Conservation (phyloP, 202 grass and related monocot genomes). For the Panicum virgatum region DNA sequence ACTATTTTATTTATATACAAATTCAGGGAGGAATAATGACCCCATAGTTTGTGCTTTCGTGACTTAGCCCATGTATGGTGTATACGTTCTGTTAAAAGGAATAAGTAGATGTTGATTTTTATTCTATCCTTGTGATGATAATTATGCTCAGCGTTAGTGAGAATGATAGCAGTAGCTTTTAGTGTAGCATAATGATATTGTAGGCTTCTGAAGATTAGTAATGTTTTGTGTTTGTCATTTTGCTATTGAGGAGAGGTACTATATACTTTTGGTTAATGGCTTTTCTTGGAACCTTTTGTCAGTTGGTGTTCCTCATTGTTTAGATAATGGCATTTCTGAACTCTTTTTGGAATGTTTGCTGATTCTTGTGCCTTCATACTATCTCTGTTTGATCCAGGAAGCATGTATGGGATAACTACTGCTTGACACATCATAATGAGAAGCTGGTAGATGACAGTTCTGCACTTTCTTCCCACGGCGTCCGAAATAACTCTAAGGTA, state of each 20-base stretch:
- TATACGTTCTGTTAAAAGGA: neutral
- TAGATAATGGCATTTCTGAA: neutral
- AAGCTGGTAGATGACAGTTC: constrained; percentile 82
- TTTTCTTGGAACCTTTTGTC: neutral
- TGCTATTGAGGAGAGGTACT: neutral
- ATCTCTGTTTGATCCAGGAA: constrained; percentile 54
- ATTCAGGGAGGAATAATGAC: neutral
- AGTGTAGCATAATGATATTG: neutral
- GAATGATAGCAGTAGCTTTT: neutral
- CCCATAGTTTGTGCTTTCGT: neutral
- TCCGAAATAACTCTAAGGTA: constrained; percentile 86
- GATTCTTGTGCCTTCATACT: neutral
- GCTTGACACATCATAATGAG: constrained; percentile 57
- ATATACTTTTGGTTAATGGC: constrained; percentile 1
- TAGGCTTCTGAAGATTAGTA: neutral
- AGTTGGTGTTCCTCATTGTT: neutral
- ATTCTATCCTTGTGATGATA: neutral
- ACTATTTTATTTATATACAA: neutral
- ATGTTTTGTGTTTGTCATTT: neutral
- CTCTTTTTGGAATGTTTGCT: neutral
- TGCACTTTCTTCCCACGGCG: constrained; percentile 51
- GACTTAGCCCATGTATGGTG: neutral
- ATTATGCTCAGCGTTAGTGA: neutral
- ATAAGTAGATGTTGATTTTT: neutral
- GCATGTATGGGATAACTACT: constrained; percentile 90